Base-by-base conservation (phyloP, 2,329 filamentous ascomycete species). In the Fusarium sp. region DNA sequence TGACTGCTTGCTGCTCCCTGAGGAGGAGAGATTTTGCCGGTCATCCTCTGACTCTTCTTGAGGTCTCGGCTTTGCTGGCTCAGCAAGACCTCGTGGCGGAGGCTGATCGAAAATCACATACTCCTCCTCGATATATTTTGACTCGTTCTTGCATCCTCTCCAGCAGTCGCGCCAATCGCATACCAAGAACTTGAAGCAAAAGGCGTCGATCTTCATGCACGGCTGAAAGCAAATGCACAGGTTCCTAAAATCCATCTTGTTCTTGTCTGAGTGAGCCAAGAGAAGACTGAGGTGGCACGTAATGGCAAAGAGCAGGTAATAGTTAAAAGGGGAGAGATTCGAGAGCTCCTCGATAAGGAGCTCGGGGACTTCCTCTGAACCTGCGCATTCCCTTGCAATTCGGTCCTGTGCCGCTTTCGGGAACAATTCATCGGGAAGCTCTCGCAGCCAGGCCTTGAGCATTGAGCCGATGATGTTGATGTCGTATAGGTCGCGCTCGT, bases 211-310 rank as follows among this genome's bases (percentile, higher is more conserved):
- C 81, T 95, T 97, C 88, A 98, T 94, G 80, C 94, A 97, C 5
- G 95, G 95, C 80, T 97, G 94, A 80, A 98, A 98, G 82, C 95
- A 98, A 73, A 98, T 97, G 81, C 94, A 97, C 24, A 98, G 84
- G 71, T 98, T 98, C 76, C 93, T 90, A 77, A 95, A 97, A 77
- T 97, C 94, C 95, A 98, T 98, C 83, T 97, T 97, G 87, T 98
- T 98, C 84, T 95, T 94, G 69, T 97, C 93, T 24, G 94, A 92
- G 79, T 97, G 95, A 2, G 93, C 94, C 72, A 97, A 90, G 11
- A 98, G 87, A 26, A 98, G 87, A 74, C 94, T 97, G 49, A 98
- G 89, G 75, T 98, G 95, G 80, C 95, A 98, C 34, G 95, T 98
- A 73, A 98, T 97, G 74, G 95, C 95, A 78, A 98, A 98, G 7